A percentile compares a stretch with the other conserved stretches of the same genome.
These are phyloP conservation scores for Penicillium salamii DNA, from an alignment of 495 filamentous ascomycete genomes.

Conservation along the genomic window DNA sequence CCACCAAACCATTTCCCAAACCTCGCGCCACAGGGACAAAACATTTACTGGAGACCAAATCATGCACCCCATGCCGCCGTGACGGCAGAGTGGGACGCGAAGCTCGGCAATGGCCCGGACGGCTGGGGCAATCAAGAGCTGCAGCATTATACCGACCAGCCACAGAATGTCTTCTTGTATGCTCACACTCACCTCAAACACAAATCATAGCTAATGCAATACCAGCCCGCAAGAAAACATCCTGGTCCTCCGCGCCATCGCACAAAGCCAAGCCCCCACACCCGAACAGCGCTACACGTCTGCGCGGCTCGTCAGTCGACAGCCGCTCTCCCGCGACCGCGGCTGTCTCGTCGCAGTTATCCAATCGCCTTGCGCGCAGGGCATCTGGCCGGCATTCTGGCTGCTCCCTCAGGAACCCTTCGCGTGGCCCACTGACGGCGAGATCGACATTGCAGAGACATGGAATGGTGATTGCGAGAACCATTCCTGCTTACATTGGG, in stretches of 20 bases:
- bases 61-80: conserved; percentile 23
- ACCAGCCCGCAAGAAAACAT: conserved; percentile 28
- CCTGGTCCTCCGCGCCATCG: conserved; percentile 26
- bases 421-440: conserved; percentile 31
- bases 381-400: conserved; percentile 33
- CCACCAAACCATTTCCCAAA: too few species aligned
- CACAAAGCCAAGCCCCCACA: conserved; percentile 25
- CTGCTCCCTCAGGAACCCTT: conserved; percentile 33
- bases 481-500: conserved; percentile 30
- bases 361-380: conserved; percentile 22
- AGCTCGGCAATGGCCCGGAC: conserved; percentile 26
- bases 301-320: conserved; percentile 24
- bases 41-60: conserved; percentile 29
- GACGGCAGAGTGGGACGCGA: conserved; percentile 20
- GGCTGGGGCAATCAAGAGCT: conserved; percentile 30
- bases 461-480: conserved; percentile 30
- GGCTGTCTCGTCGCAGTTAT: conserved; percentile 30
- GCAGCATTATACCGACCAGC: conserved; percentile 28
- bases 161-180: conserved; percentile 28
- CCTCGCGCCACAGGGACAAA: too few species aligned
- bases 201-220: too few species aligned
- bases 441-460: conserved; percentile 28
- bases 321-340: conserved; percentile 23
- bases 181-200: too few species aligned
- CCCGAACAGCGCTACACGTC: conserved; percentile 26